phyloP scores from a whole-genome alignment of 192 early-diverging fungal genomes.

The Ambispora gerdemannii region DNA sequence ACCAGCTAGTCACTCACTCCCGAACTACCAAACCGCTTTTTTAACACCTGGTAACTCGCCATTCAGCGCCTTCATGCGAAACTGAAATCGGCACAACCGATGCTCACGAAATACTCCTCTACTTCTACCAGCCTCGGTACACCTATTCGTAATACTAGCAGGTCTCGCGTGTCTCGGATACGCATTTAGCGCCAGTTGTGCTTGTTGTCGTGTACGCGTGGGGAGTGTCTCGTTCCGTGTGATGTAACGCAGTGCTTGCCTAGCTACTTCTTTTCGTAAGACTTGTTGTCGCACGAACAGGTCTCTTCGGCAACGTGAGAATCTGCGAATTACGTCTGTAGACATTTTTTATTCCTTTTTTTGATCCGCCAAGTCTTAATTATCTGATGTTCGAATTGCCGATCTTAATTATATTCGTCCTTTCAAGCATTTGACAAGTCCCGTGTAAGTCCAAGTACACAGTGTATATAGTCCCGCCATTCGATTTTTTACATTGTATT shows the following conservation, averaged over 20 bases:
- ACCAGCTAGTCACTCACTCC: too few species aligned
- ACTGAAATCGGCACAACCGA: slow-evolving; percentile 74
- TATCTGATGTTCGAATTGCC: too few species aligned
- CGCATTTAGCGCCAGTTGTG: slow-evolving; percentile 68
- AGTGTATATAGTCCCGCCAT: too few species aligned
- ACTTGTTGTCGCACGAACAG: slow-evolving; percentile 67
- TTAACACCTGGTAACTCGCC: slow-evolving; percentile 78
- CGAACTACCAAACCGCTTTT: slow-evolving; percentile 83
- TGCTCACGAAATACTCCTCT: slow-evolving; percentile 74
- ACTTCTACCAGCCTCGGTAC: slow-evolving; percentile 70
- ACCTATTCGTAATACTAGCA: slow-evolving; percentile 67
- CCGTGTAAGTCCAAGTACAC: too few species aligned
- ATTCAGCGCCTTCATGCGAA: slow-evolving; percentile 73
- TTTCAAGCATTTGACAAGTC: too few species aligned
- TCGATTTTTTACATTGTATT: too few species aligned
- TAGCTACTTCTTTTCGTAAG: slow-evolving; percentile 63
- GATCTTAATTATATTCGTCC: too few species aligned
- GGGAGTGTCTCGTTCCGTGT: slow-evolving; percentile 73
- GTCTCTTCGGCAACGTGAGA: slow-evolving; percentile 61
- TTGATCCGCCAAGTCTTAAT: too few species aligned
- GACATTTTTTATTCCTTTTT: too few species aligned
- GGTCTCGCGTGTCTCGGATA: slow-evolving; percentile 63
- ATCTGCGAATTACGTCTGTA: too few species aligned
- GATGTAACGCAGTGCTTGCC: slow-evolving; percentile 72
- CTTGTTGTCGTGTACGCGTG: slow-evolving; percentile 71